Evolutionary conservation across 2,329 filamentous ascomycete species (phyloP).

Genomic region (Trichoderma afroharzianum): DNA sequence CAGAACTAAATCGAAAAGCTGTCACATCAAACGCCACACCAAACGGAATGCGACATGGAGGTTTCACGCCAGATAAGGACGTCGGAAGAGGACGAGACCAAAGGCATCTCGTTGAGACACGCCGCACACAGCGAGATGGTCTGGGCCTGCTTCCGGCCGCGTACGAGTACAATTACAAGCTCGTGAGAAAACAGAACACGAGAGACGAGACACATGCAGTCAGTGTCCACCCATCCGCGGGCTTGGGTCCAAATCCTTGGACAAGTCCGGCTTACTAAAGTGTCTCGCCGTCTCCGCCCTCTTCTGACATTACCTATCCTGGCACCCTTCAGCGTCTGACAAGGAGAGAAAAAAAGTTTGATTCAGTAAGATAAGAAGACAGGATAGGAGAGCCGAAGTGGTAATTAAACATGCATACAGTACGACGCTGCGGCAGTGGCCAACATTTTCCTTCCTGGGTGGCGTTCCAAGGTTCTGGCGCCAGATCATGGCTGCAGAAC

Average conservation of each 20-base stretch:
- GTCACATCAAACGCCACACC: background rate
- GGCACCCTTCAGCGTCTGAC: background rate
- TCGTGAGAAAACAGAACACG: conserved; percentile 5
- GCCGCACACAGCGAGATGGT: background rate
- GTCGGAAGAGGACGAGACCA: background rate
- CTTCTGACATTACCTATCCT: background rate
- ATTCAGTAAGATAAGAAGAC: background rate
- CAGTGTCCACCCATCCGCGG: conserved; percentile 11
- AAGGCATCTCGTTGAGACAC: background rate
- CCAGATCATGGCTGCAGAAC: conserved; percentile 2
- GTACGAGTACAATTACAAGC: conserved; percentile 1
- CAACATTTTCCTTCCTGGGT: background rate
- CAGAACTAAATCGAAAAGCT: background rate
- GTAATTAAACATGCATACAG: conserved; percentile 12
- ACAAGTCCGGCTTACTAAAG: conserved; percentile 11
- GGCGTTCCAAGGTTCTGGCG: conserved; percentile 9
- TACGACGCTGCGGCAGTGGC: background rate
- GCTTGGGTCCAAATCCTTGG: background rate
- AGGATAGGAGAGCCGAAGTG: background rate
- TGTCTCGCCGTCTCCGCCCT: conserved; percentile 10
- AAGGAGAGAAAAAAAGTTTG: background rate
- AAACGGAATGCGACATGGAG: background rate
- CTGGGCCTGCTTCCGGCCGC: background rate
- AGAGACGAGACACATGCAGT: background rate
- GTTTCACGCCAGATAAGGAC: background rate